Base-by-base conservation (phyloP, 768 basidiomycete species). In the Tricholoma saponaceum region DNA sequence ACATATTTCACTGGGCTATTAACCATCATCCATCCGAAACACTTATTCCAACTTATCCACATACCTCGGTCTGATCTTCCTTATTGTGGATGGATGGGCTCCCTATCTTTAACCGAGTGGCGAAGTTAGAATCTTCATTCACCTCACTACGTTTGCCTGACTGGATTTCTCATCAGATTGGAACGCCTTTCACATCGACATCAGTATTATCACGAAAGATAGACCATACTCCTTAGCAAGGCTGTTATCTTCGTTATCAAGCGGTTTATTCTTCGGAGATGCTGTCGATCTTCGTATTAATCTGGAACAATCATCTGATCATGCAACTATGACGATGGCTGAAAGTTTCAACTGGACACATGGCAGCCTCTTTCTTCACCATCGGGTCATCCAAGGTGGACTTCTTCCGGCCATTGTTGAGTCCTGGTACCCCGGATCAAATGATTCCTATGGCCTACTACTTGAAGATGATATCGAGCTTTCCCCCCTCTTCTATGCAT, bases 401-500 rank as follows among this genome's bases (percentile, higher is more conserved):
- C 76, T 95, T 18, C 80, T 95, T 54, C 79, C 89, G 2, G 89
- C 92, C 5, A 84, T 95, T 13, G 87, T 93, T 13, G 92, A 94
- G 70, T 90, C 90, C 4, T 95, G 93, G 92, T 95, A 91, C 66
- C 92, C 93, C 4, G 71, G 75, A 23, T 78, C 79, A 28, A 80
- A 91, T 58, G 73, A 94, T 62, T 82, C 84, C 1, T 93, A 92
- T 66, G 92, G 88, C 6, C 67, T 95, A 18, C 72, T 95, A 18
- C 79, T 95, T 20, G 92, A 94, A 69, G 92, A 95, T 64, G 92
- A 95, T 66, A 78, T 92, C 9, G 93, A 95, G 66, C 70, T 94
- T 7, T 93, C 90, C 8, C 88, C 91, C 0, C 67, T 92, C 25
- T 92, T 90, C 69, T 94, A 90, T 67, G 90, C 88, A 5, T 95